phyloP scores from a whole-genome alignment of 495 filamentous ascomycete genomes.

The Immersiella caudata region DNA sequence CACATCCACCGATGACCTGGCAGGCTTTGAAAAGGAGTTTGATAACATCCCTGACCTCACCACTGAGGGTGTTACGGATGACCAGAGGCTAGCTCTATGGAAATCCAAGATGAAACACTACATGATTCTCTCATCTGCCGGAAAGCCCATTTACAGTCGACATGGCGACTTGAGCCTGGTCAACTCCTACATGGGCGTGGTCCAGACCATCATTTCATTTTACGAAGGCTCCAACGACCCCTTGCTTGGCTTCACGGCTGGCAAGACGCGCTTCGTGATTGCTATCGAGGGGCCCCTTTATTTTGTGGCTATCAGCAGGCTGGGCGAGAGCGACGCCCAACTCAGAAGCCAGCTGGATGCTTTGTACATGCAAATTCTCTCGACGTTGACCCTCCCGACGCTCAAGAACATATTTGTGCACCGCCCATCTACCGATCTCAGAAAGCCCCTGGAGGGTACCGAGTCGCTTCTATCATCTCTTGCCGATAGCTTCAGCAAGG shows the following conservation, averaged over 20 bases:
- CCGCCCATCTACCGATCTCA: constrained; percentile 87
- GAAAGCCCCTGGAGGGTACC: constrained; percentile 90
- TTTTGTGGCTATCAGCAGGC: constrained; percentile 86
- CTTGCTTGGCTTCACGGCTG: constrained; percentile 80
- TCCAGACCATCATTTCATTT: constrained; percentile 97
- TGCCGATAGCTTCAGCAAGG: constrained; percentile 90
- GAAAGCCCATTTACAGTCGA: constrained; percentile 96
- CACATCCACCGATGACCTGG: constrained; percentile 56
- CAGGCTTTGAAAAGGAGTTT: constrained; percentile 75
- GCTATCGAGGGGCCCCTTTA: constrained; percentile 82
- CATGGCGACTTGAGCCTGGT: constrained; percentile 89
- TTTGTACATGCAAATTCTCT: constrained; percentile 96
- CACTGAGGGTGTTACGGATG: constrained; percentile 59
- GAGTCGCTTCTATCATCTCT: constrained; percentile 89
- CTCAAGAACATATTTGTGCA: constrained; percentile 86
- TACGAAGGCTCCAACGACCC: constrained; percentile 78
- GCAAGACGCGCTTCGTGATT: constrained; percentile 80
- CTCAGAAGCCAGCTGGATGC: constrained; percentile 87
- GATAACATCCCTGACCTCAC: constrained; percentile 70
- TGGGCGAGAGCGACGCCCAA: constrained; percentile 88
- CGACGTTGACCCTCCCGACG: constrained; percentile 89
- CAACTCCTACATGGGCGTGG: constrained; percentile 91
- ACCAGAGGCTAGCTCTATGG: constrained; percentile 71
- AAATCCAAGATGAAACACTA: constrained; percentile 94
- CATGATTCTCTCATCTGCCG: constrained; percentile 90